These are phyloP conservation scores for Pseudocercospora fuligena DNA, from an alignment of 2,329 filamentous ascomycete species.

Conservation along the genomic window DNA sequence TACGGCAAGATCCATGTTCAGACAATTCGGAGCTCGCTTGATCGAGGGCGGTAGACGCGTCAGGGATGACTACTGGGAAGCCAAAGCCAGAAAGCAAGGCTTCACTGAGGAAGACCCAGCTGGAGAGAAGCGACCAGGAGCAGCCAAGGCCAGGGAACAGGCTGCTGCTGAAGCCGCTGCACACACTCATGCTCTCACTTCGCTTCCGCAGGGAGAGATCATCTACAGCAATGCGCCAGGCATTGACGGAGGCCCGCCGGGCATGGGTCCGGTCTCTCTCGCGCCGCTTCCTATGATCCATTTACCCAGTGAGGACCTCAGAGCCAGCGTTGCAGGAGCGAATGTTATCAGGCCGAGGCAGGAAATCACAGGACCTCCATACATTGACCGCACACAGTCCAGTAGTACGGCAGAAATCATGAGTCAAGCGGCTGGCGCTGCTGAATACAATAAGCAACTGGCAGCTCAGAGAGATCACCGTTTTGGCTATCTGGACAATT, in stretches of 20 bases:
- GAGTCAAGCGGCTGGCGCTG: slow-evolving; percentile 83
- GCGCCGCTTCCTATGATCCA: slow-evolving; percentile 85
- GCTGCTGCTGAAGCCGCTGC: slow-evolving; percentile 70
- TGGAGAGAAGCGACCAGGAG: slow-evolving; percentile 93
- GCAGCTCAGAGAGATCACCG: slow-evolving; percentile 80
- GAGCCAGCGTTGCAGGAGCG: slow-evolving; percentile 79
- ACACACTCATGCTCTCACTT: slow-evolving; percentile 60
- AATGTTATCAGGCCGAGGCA: slow-evolving; percentile 84
- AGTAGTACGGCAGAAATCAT: slow-evolving; percentile 78
- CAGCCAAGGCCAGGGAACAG: slow-evolving; percentile 83
- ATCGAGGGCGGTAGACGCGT: slow-evolving; percentile 89
- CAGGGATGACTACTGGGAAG: slow-evolving; percentile 98
- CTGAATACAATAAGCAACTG: slow-evolving; percentile 87
- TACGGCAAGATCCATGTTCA: slow-evolving; percentile 96
- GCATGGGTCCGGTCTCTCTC: slow-evolving; percentile 70
- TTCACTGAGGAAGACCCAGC: slow-evolving; percentile 97
- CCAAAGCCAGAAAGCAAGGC: slow-evolving; percentile 93
- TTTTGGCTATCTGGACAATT: slow-evolving; percentile 75
- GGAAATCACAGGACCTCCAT: slow-evolving; percentile 84
- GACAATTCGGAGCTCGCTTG: slow-evolving; percentile 94
- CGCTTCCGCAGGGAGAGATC: slow-evolving; percentile 79
- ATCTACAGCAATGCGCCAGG: slow-evolving; percentile 71
- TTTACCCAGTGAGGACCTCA: slow-evolving; percentile 76
- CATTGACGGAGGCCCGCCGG: slow-evolving; percentile 42
- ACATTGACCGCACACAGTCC: slow-evolving; percentile 82